Base-by-base conservation (phyloP, 2,329 filamentous ascomycete species). In the Plectosphaerella plurivora region DNA sequence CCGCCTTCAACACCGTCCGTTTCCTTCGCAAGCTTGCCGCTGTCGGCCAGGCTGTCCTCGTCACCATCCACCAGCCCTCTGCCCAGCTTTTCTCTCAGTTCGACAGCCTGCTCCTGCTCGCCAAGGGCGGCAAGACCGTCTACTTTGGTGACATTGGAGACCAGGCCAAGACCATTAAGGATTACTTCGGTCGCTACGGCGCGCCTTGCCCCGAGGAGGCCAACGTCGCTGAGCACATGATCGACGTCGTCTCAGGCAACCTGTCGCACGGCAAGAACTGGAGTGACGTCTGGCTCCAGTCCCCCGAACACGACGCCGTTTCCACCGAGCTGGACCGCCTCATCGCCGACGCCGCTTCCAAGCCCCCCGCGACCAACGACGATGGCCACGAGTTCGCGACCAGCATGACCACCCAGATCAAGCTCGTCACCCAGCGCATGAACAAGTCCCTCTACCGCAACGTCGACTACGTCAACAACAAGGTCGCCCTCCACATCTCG, bases 101-200 rank as follows among this genome's bases (percentile, higher is more conserved):
- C 55, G 81, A 84, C 54, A 71, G 77, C 49, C 69, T 84, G 0
- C 60, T 84, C 0, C 70, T 83, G 0, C 73, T 84, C 25, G 76
- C 78, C 49, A 70, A 67, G 0, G 80, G 79, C 2, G 81, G 81
- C 1, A 80, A 86, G 51, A 89, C 88, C 46, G 89, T 95, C 48
- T 96, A 96, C 72, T 93, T 94, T 62, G 90, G 90, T 18, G 86
- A 92, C 53, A 87, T 96, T 44, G 91, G 91, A 47, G 77, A 83
- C 49, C 89, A 94, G 53, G 89, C 89, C 0, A 72, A 76, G 33
- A 74, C 84, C 18, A 73, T 96, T n/a, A 81, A 91, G 39, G 77
- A 81, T 18, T 86, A 86, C 56, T 75, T 86, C 33, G 71, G 71
- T 54, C 71, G 74, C 14, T 74, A 86, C 51, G 87, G 86, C 2